Conservation (phyloP, 2,329 filamentous ascomycete genomes). For the Talaromyces sp. region DNA sequence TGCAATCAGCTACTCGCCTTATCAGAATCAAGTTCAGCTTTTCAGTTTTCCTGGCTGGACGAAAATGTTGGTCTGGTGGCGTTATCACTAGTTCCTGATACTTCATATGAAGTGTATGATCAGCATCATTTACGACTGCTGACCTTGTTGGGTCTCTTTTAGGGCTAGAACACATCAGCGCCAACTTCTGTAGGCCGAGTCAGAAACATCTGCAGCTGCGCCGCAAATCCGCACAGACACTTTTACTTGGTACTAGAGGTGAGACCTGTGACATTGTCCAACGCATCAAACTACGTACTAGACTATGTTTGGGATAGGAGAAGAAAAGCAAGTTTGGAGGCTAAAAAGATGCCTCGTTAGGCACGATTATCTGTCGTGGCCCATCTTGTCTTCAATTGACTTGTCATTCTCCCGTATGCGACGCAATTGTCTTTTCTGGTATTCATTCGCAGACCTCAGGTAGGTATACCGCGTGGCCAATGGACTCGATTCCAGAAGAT, state of each 20-base stretch:
- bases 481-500: background rate
- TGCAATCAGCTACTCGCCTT: background rate
- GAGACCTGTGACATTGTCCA: background rate
- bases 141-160: background rate
- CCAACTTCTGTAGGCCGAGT: background rate
- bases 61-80: background rate
- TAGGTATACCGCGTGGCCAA: background rate
- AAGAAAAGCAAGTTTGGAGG: background rate
- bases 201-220: conserved; percentile 6
- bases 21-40: background rate
- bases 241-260: background rate
- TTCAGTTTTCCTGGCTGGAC: background rate
- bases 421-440: background rate
- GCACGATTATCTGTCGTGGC: background rate
- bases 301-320: background rate
- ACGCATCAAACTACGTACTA: background rate
- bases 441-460: background rate
- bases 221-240: conserved; percentile 14
- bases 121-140: background rate
- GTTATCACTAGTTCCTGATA: background rate
- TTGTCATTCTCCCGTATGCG: background rate
- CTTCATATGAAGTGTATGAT: background rate
- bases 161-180: background rate
- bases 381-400: background rate
- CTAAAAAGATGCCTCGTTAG: background rate